phyloP scores from a whole-genome alignment of 2,329 filamentous ascomycete species.

The Exophiala dermatitidis region DNA sequence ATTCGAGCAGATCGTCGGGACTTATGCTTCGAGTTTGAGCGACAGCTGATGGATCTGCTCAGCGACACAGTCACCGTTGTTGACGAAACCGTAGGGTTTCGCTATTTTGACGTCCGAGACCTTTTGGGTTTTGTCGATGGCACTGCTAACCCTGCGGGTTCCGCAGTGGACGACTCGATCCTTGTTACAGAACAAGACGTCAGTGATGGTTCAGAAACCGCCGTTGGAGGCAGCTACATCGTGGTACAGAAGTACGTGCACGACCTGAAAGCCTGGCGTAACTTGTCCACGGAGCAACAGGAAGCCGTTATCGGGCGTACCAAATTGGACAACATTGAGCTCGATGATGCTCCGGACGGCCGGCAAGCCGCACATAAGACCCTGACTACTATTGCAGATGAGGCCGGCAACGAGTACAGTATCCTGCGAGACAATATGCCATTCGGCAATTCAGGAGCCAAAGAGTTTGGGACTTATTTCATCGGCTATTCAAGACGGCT shows the following conservation, averaged over 20 bases:
- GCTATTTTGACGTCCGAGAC: slow-evolving; percentile 54
- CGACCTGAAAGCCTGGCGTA: slow-evolving; percentile 44
- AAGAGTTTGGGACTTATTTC: slow-evolving; percentile 53
- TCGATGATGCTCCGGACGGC: slow-evolving; percentile 44
- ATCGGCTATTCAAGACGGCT: slow-evolving; percentile 49
- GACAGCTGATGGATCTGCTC: slow-evolving; percentile 46
- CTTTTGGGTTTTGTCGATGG: slow-evolving; percentile 55
- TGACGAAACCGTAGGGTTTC: slow-evolving; percentile 51
- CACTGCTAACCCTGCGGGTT: slow-evolving; percentile 51
- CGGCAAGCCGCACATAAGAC: slow-evolving; percentile 50
- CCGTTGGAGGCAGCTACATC: slow-evolving; percentile 48
- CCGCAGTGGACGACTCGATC: slow-evolving; percentile 38
- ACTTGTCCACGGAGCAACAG: slow-evolving; percentile 45
- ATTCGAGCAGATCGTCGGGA: slow-evolving; percentile 52
- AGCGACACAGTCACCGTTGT: slow-evolving; percentile 43
- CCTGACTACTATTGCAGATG: slow-evolving; percentile 48
- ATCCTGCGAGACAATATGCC: slow-evolving; percentile 57
- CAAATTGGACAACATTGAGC: slow-evolving; percentile 52
- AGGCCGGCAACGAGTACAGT: slow-evolving; percentile 45
- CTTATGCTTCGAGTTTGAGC: slow-evolving; percentile 53
- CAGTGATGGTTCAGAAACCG: slow-evolving; percentile 25
- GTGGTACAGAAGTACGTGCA: slow-evolving; percentile 56
- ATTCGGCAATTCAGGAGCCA: slow-evolving; percentile 47
- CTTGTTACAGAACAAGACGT: slow-evolving; percentile 42
- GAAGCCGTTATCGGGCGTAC: slow-evolving; percentile 52